Evolutionary conservation across 306 rosid genomes (phyloP), one percentile per base, ranked within the genome.

Genomic region (Hippophae rhamnoides): DNA sequence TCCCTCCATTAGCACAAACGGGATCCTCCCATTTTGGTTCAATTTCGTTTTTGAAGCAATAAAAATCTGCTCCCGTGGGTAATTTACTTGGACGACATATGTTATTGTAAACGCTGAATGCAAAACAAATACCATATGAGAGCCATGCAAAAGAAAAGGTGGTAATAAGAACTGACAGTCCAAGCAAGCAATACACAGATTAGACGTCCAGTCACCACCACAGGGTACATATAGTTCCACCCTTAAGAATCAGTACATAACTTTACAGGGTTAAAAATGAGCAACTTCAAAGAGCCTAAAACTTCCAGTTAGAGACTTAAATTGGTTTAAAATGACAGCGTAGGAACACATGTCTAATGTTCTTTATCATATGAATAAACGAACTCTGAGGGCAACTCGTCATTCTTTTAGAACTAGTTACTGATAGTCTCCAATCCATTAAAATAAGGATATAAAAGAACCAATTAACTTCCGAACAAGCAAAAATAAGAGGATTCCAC

Each of bases 1-100:
- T 93, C 47, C 99, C 99, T 31, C 99, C 99, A 65, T 77, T 82
- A 13, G 89, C 77, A 60, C 99, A 93, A 40, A 93, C 70, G 25
- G 99, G 95, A 68, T 93, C 97, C 77, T 93, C 99, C 99, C 99
- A 88, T 61, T 80, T 93, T 0, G 99, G 99, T 79, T 78, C 90
- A 73, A 93, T 88, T 6, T 78, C 67, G 40, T 84, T 1, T 77
- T 93, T 93, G 69, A 93, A 88, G 50, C 99, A 93, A 57, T 93
- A 23, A 6, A 93, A 78, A 56, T 93, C 99, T 0, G 95, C 79
- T 64, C 76, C 78, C 9, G 3, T 0, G 48, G 60, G 45, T 73
- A 88, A 70, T 75, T 82, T 93, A 79, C 97, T 79, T 9, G 99
- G 97, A 63, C 72, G 94, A 48, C 66, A 84, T 56, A 93, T 72